phyloP scores from a whole-genome alignment of 805 yeast species.

The Barnettozyma sucrosica region DNA sequence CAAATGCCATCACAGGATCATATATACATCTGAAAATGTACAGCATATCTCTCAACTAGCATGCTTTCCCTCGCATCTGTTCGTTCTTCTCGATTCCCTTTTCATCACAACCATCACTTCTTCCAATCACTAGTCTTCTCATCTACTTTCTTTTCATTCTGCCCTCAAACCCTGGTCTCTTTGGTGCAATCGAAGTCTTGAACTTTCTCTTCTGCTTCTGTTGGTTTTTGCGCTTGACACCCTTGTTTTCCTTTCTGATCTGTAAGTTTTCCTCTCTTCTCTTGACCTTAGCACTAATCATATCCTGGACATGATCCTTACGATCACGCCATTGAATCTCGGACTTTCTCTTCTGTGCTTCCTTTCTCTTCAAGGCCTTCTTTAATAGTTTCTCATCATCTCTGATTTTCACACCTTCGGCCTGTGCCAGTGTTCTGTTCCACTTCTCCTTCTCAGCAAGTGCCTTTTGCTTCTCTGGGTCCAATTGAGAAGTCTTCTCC shows the following conservation, averaged over 20 bases:
- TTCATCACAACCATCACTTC: background rate
- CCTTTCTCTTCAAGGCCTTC: constrained; percentile 80
- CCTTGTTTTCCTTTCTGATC: constrained; percentile 80
- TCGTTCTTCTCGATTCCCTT: background rate
- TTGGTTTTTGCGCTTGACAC: constrained; percentile 69
- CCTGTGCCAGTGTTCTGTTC: constrained; percentile 77
- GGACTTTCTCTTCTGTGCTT: constrained; percentile 75
- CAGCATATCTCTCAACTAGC: background rate
- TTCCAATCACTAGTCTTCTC: background rate
- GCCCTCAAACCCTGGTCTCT: constrained; percentile 93
- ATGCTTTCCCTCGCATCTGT: background rate
- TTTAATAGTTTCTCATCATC: constrained; percentile 86
- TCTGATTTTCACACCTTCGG: constrained; percentile 82
- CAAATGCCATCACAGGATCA: background rate
- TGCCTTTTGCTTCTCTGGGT: constrained; percentile 53
- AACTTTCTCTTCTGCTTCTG: constrained; percentile 61
- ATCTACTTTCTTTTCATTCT: constrained; percentile 18
- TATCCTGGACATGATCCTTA: constrained; percentile 69
- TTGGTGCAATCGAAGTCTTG: constrained; percentile 47
- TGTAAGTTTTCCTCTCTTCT: constrained; percentile 90
- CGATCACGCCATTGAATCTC: constrained; percentile 92
- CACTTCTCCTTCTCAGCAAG: constrained; percentile 72
- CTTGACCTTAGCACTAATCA: constrained; percentile 68
- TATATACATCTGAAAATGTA: background rate
- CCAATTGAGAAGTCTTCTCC: constrained; percentile 51